Base-by-base conservation (phyloP, 768 basidiomycete genomes). In the Agrocybe chaxingu region DNA sequence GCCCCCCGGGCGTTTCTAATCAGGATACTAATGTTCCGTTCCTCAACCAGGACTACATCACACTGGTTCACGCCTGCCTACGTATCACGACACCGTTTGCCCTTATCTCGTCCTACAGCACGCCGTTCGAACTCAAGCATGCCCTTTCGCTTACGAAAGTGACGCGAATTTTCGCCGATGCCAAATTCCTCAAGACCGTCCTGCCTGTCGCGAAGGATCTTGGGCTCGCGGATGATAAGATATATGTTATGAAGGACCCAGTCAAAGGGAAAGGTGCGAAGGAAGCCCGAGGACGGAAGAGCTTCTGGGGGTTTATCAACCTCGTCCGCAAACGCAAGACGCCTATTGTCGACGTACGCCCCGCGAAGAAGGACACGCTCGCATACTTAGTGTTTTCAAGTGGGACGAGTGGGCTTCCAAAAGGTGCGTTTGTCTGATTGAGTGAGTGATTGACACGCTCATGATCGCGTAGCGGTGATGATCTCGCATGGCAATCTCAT, bases 371-470 rank as follows among this genome's bases (percentile, higher is more conserved):
- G 30, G 68, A 83, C 51, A 85, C 82, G 0, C 66, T 88, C 1
- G 87, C 84, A 0, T 87, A 89, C 61, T 69, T 90, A 3, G 70
- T 85, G 0, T 88, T 87, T 60, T 90, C 88, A 0, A 89, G 88
- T 57, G 88, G 88, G 18, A 90, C 89, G 0, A 89, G 77, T 52
- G 88, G 89, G 0, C 67, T 83, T 3, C 86, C 88, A 0, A 90
- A 90, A 77, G 86, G 87, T 82, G 24, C 13, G 50, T 29, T 32
- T 24, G 10, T 11, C 24, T 49, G 31, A 36, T 19, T 56, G 29
- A 40, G 8, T 6, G n/a, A 44, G 38, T 13, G 12, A 29, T 32
- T 5, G 11, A 39, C 13, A 5, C 41, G 34, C n/a, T 50, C n/a
- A 40, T 30, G n/a, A 38, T 4, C 43, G 30, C 37, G 10, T 53